Percentiles rank a stretch among this genome's conserved stretches.
phyloP scores from a whole-genome alignment of 192 early-diverging fungal genomes.

The Allomyces arbusculus region DNA sequence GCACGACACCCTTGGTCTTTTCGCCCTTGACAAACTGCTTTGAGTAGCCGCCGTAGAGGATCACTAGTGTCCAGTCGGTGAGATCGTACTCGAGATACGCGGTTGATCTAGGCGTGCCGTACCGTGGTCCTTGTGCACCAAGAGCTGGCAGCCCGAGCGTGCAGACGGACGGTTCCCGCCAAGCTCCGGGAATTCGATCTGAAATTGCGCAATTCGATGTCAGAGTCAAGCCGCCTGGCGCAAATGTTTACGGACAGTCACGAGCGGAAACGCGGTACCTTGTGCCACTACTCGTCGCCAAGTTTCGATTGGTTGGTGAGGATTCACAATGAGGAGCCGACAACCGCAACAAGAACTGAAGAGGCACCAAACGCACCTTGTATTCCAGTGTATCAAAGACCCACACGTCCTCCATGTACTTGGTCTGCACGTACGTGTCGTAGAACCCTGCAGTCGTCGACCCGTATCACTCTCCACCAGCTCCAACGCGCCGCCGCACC shows the following conservation, averaged over 20 bases:
- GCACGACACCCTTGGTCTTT: slow-evolving; percentile 30
- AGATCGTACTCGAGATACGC: no score
- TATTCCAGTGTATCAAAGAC: slow-evolving; percentile 41
- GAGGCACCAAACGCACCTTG: slow-evolving; percentile 8
- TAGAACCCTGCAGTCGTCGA: slow-evolving; percentile 10
- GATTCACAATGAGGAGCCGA: no score
- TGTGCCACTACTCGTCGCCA: slow-evolving; percentile 14
- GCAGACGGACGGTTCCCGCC: slow-evolving; percentile 11
- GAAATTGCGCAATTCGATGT: no score
- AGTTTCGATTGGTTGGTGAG: slow-evolving; percentile 2
- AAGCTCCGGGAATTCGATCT: slow-evolving; percentile 16
- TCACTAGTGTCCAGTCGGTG: slow-evolving; percentile 1
- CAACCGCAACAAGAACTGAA: slow-evolving; percentile 17
- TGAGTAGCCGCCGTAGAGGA: slow-evolving; percentile 49
- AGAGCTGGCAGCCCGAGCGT: slow-evolving; percentile 39
- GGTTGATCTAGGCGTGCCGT: no score
- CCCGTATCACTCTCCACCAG: not conserved
- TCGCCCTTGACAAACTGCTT: slow-evolving; percentile 40
- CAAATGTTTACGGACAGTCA: no score
- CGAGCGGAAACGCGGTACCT: not conserved
- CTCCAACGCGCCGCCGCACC: not conserved
- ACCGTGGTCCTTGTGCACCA: slow-evolving; percentile 24
- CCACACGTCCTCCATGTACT: slow-evolving; percentile 46
- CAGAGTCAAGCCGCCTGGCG: no score
- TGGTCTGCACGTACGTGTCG: slow-evolving; percentile 19